Conservation (phyloP, 306 rosid genomes). For the Alnus rubra region DNA sequence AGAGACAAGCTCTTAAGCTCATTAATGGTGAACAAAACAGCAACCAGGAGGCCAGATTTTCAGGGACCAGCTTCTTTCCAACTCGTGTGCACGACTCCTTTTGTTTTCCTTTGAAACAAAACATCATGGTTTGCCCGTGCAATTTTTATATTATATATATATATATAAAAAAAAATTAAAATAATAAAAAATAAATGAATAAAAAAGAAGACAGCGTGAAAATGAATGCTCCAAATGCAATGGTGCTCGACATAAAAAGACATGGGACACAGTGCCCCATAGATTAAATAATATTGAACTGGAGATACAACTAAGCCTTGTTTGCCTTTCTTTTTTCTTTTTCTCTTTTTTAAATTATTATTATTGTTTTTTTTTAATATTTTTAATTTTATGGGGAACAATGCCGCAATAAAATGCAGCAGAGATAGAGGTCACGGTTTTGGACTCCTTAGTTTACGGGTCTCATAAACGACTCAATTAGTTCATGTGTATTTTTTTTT, state of each 20-base stretch:
- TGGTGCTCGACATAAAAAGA: conserved; percentile 39
- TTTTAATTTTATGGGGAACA: conserved; percentile 36
- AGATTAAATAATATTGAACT: not conserved
- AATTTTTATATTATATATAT: not conserved
- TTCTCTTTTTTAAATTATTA: too few relatives aligned
- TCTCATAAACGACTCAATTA: not conserved
- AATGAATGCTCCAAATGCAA: conserved; percentile 37
- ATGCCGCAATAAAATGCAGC: conserved; percentile 15
- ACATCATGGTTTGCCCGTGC: conserved; percentile 40
- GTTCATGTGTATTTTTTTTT: too few relatives aligned
- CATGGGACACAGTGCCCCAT: conserved; percentile 33
- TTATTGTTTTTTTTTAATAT: not conserved
- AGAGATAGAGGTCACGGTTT: conserved; percentile 17
- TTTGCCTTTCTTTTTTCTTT: not conserved
- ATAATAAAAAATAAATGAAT: too few relatives aligned
- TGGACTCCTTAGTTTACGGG: conserved; percentile 33
- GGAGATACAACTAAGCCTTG: conserved; percentile 21
- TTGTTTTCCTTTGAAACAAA: not conserved
- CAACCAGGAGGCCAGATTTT: conserved; percentile 27
- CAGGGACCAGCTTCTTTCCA: conserved; percentile 35
- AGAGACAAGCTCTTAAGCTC: conserved; percentile 29
- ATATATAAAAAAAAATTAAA: not conserved
- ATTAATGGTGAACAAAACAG: conserved; percentile 18
- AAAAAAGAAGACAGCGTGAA: conserved; percentile 12
- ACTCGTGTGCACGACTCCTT: conserved; percentile 31